Percentiles rank a stretch among this genome's conserved stretches.
Conservation (phyloP, 208 protist species). For the Herpetomonas samuelpessoai region DNA sequence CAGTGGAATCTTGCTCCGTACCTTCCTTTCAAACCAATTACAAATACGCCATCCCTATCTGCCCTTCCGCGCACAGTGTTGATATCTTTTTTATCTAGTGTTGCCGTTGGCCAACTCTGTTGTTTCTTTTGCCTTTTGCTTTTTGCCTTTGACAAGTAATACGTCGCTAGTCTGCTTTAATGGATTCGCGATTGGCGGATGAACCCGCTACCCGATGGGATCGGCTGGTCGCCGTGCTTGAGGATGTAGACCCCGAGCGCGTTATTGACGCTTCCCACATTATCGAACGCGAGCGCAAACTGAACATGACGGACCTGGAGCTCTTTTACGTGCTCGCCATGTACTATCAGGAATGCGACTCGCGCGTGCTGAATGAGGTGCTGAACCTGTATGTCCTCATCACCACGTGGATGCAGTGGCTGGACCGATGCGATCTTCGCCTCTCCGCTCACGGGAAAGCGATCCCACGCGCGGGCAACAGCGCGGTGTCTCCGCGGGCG, state of each 20-base stretch:
- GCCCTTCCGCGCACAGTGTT: too few species aligned
- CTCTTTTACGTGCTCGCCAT: constrained; percentile 40
- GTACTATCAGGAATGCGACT: constrained; percentile 34
- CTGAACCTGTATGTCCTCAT: constrained; percentile 44
- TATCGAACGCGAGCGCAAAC: constrained; percentile 34
- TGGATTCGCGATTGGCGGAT: constrained; percentile 3
- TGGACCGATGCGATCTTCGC: constrained; percentile 24
- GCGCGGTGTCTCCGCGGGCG: neutral
- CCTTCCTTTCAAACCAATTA: too few species aligned
- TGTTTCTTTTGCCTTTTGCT: neutral
- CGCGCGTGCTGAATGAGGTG: constrained; percentile 17
- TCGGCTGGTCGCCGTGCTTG: constrained; percentile 40
- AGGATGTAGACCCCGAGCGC: constrained; percentile 41
- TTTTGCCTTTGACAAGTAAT: neutral
- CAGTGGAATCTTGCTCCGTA: too few species aligned
- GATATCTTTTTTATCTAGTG: neutral
- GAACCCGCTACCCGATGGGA: constrained; percentile 49
- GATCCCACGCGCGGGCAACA: neutral
- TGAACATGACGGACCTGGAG: constrained; percentile 36
- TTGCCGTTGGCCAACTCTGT: neutral
- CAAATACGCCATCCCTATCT: too few species aligned
- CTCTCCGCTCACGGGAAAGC: neutral
- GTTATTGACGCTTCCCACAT: constrained; percentile 51
- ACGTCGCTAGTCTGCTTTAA: too few species aligned
- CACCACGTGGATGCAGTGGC: constrained; percentile 43